A percentile compares a stretch with the other conserved stretches of the same genome.
Conservation (phyloP, 1,284 basidiomycete genomes). For the Vanrija sp. region DNA sequence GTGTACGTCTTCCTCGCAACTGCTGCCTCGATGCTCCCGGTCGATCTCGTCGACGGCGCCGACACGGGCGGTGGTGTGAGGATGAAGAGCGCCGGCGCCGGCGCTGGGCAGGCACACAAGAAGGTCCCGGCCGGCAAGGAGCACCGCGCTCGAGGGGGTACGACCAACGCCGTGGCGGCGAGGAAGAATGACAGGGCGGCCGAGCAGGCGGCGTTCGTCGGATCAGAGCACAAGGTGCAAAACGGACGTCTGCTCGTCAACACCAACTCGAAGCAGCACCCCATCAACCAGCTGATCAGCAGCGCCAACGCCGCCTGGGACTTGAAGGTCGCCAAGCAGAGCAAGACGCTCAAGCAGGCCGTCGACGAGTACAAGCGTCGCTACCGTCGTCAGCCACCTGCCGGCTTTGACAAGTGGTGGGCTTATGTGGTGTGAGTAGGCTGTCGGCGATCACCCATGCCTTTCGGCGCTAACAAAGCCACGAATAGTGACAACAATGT, state of each 20-base stretch:
- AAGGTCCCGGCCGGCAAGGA: too few species aligned
- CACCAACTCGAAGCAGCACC: constrained; percentile 45
- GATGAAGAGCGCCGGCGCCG: too few species aligned
- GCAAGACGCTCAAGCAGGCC: constrained; percentile 56
- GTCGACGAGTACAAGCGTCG: constrained; percentile 55
- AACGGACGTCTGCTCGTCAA: constrained; percentile 30
- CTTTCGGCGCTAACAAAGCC: background rate
- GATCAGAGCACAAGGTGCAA: constrained; percentile 15
- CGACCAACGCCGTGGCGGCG: background rate
- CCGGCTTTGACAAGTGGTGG: constrained; percentile 60
- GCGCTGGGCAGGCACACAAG: too few species aligned
- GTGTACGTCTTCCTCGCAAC: too few species aligned
- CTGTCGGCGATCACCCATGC: background rate
- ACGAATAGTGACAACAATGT: constrained; percentile 52
- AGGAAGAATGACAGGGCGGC: background rate
- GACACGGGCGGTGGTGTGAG: too few species aligned
- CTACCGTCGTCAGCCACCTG: constrained; percentile 50
- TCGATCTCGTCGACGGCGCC: too few species aligned
- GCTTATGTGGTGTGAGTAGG: constrained; percentile 52
- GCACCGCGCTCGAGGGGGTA: background rate
- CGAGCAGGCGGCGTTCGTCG: background rate
- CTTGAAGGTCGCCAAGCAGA: constrained; percentile 54
- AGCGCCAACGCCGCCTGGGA: constrained; percentile 55
- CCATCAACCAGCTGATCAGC: constrained; percentile 56
- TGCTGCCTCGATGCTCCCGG: too few species aligned